Percentiles rank a stretch among this genome's conserved stretches.
Evolutionary conservation across 108 stramenopile genomes (phyloP).

Genomic region (Schizochytrium sp.): DNA sequence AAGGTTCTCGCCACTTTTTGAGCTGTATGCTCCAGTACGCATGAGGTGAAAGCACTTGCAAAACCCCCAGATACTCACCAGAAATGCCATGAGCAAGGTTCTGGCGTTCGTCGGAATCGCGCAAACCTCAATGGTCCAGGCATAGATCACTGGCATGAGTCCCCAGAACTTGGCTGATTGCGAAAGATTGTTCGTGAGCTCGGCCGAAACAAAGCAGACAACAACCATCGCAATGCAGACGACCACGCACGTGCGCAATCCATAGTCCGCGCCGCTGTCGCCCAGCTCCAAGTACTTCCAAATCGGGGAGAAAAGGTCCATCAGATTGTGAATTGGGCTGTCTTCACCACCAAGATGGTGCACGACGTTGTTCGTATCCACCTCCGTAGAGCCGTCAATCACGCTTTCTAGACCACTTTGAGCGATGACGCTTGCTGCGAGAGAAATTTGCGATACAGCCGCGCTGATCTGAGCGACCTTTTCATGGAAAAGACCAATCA

Average conservation of each 20-base stretch:
- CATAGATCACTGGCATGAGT: background rate
- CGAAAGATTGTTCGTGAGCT: background rate
- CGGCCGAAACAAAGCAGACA: background rate
- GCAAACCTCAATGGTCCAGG: background rate
- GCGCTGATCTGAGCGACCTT: no score
- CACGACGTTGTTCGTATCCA: no score
- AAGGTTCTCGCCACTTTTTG: conserved; percentile 66
- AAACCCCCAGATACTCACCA: conserved; percentile 59
- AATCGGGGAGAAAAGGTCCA: no score
- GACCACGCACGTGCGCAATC: background rate
- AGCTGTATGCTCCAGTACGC: conserved; percentile 62
- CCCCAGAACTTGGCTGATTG: background rate
- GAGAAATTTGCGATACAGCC: no score
- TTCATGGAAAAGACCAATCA: no score
- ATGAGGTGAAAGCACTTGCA: conserved; percentile 63
- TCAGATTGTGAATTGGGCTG: no score
- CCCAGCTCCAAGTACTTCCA: background rate
- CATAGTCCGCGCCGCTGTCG: background rate
- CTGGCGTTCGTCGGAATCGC: background rate
- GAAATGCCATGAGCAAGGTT: conserved; percentile 51
- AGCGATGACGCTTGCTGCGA: no score
- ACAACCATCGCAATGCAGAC: background rate
- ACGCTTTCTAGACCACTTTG: no score
- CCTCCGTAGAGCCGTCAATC: no score
- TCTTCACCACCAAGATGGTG: no score